Conservation (phyloP, 495 filamentous ascomycete species). For the Pseudevernia furfuracea region DNA sequence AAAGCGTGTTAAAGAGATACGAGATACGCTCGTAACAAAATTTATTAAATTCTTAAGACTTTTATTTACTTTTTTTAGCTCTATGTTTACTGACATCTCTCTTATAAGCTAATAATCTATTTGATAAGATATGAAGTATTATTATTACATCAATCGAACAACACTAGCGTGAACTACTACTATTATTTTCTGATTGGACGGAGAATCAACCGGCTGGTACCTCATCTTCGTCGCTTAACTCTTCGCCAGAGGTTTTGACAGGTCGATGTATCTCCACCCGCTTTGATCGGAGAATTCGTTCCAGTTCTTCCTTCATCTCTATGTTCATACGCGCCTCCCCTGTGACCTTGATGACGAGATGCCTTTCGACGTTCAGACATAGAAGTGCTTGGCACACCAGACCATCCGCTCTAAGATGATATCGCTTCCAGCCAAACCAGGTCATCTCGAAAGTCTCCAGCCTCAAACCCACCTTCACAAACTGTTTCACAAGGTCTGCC, state of each 20-base stretch:
- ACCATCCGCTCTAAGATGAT: conserved; percentile 1
- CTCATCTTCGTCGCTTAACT: conserved; percentile 7
- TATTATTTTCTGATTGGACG: no score
- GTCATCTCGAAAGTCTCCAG: conserved; percentile 18
- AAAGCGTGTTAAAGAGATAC: no score
- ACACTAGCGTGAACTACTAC: not conserved
- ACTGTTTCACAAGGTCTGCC: conserved; percentile 13
- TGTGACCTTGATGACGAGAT: conserved; percentile 7
- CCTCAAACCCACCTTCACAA: not conserved
- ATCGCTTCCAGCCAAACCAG: conserved; percentile 14
- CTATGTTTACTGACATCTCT: no score
- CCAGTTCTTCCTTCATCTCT: conserved; percentile 13
- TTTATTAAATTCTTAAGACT: no score
- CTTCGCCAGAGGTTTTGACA: conserved; percentile 10
- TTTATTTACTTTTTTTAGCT: no score
- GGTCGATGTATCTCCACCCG: conserved; percentile 6
- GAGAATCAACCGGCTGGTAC: not conserved
- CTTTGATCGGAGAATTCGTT: not conserved
- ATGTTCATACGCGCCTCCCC: conserved; percentile 15
- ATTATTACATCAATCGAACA: no score
- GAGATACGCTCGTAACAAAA: no score
- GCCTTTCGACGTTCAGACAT: conserved; percentile 13
- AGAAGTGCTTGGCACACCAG: conserved; percentile 13
- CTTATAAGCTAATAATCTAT: no score
- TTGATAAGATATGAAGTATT: no score